Evolutionary conservation across 2,329 filamentous ascomycete species (phyloP).

Genomic region (Aspergillus novofumigatus): DNA sequence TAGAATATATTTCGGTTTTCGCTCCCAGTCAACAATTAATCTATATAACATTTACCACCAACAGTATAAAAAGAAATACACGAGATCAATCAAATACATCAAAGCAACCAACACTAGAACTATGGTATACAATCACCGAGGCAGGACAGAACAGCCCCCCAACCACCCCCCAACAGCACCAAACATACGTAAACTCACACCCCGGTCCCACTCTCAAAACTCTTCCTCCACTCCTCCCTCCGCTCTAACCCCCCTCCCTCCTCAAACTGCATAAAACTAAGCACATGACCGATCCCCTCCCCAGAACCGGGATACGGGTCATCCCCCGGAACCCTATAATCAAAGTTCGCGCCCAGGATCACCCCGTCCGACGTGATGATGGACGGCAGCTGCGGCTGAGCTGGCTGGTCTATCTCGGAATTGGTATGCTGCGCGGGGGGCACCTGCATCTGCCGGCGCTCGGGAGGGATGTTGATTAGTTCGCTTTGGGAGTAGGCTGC

Average conservation of each 20-base stretch:
- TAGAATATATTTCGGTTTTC: neutral
- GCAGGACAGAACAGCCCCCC: neutral
- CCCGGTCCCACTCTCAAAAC: neutral
- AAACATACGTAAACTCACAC: neutral
- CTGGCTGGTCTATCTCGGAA: neutral
- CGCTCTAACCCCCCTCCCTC: slow-evolving; percentile 1
- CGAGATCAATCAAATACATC: neutral
- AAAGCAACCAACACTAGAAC: neutral
- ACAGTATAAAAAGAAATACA: neutral
- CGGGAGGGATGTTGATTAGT: slow-evolving; percentile 24
- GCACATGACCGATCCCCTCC: slow-evolving; percentile 5
- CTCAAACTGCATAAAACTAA: slow-evolving; percentile 28
- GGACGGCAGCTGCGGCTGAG: neutral
- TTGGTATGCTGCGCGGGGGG: neutral
- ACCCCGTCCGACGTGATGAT: slow-evolving; percentile 15
- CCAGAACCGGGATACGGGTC: neutral
- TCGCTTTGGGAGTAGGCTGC: slow-evolving; percentile 20
- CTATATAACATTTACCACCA: neutral
- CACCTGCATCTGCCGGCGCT: slow-evolving; percentile 7
- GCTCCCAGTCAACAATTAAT: neutral
- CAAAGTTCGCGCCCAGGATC: slow-evolving; percentile 24
- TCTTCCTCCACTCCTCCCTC: neutral
- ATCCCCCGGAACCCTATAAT: slow-evolving; percentile 4
- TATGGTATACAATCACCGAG: neutral
- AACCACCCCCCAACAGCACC: neutral